Conservation (phyloP, 768 basidiomycete species). For the Peribolospora baueri region DNA sequence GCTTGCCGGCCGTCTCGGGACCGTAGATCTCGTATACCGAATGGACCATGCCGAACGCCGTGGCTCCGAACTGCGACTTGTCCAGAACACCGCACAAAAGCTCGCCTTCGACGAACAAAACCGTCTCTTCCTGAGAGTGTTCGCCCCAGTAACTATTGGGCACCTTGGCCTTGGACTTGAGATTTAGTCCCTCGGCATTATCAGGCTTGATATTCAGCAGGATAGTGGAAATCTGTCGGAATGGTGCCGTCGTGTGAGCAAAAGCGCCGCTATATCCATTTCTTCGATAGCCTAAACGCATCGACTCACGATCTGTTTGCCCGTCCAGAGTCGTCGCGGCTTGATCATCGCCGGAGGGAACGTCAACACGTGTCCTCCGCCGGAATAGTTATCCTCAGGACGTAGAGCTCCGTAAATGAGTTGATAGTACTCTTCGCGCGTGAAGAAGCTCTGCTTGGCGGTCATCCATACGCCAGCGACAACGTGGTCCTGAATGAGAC, state of each 20-base stretch:
- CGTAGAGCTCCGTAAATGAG: slow-evolving; percentile 78
- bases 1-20: slow-evolving; percentile 58
- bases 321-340: slow-evolving; percentile 79
- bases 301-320: slow-evolving; percentile 68
- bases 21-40: slow-evolving; percentile 93
- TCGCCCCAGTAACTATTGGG: slow-evolving; percentile 36
- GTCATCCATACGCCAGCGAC: slow-evolving; percentile 99
- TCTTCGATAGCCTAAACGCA: background rate
- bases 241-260: background rate
- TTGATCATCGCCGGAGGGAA: slow-evolving; percentile 81
- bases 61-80: slow-evolving; percentile 90
- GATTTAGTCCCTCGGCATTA: slow-evolving; percentile 53
- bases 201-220: slow-evolving; percentile 71
- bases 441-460: slow-evolving; percentile 77
- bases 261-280: background rate
- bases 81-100: slow-evolving; percentile 81
- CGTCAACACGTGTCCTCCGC: slow-evolving; percentile 42
- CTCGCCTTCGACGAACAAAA: slow-evolving; percentile 78
- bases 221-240: slow-evolving; percentile 63
- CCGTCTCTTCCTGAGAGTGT: slow-evolving; percentile 51
- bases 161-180: slow-evolving; percentile 69
- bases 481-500: slow-evolving; percentile 94
- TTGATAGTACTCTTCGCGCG: slow-evolving; percentile 86
- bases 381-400: slow-evolving; percentile 50
- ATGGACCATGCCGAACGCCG: slow-evolving; percentile 86